These are phyloP conservation scores for Solanum etuberosum DNA, from an alignment of 257 asterid genomes.

Conservation along the genomic window DNA sequence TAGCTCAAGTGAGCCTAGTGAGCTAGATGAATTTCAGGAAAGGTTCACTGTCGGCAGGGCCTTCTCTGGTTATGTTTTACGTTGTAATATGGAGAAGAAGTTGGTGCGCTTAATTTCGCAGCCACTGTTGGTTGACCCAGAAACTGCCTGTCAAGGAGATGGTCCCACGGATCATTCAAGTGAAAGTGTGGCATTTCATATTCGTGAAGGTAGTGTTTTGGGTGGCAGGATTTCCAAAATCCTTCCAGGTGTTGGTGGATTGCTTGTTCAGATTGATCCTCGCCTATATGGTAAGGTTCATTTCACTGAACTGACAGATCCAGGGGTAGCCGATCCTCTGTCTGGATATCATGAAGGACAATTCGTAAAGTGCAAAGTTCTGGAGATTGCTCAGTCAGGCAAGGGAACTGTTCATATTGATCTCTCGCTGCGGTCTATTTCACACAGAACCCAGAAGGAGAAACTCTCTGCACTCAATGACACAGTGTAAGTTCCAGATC, in stretches of 20 bases:
- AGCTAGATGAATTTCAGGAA: conserved; percentile 60
- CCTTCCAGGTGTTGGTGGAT: conserved; percentile 83
- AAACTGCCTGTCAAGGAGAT: conserved; percentile 3
- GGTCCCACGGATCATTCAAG: conserved; percentile 12
- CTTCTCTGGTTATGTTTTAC: conserved; percentile 45
- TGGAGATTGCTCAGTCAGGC: conserved; percentile 37
- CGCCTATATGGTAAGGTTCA: conserved; percentile 82
- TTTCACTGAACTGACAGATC: conserved; percentile 62
- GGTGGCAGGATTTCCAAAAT: conserved; percentile 86
- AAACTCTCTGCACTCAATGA: conserved; percentile 12
- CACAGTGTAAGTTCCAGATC: conserved; percentile 31
- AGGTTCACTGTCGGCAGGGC: conserved; percentile 60
- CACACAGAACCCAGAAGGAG: conserved; percentile 13
- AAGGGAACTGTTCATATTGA: conserved; percentile 64
- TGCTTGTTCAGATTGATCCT: conserved; percentile 64
- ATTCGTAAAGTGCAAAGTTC: conserved; percentile 75
- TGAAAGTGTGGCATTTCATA: conserved; percentile 21
- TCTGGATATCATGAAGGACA: conserved; percentile 66
- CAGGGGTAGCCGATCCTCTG: conserved; percentile 65
- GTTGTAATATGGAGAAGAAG: conserved; percentile 59
- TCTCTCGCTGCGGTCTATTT: conserved; percentile 52
- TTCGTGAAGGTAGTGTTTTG: conserved; percentile 48
- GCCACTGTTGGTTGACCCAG: conserved; percentile 17
- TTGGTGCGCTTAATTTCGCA: conserved; percentile 53
- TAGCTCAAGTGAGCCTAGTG: conserved; percentile 70